Conservation (phyloP, 768 basidiomycete genomes). For the Pisolithus tinctorius region DNA sequence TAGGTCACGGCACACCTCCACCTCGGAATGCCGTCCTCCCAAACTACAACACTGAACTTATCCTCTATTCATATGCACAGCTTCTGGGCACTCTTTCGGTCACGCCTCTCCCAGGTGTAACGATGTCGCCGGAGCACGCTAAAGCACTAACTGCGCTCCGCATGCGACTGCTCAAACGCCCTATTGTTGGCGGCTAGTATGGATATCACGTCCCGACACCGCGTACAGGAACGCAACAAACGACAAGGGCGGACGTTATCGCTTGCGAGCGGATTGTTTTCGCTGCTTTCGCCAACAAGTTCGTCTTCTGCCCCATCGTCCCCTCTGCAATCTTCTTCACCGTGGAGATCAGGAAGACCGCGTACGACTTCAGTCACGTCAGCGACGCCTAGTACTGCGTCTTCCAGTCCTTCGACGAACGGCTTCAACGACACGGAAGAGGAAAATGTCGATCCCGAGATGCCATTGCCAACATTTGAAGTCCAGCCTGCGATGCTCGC, state of each 20-base stretch:
- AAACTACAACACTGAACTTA: constrained; percentile 51
- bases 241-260: constrained; percentile 47
- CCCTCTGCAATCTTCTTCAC: constrained; percentile 18
- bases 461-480: constrained; percentile 78
- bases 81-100: constrained; percentile 63
- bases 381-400: constrained; percentile 3
- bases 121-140: constrained; percentile 39
- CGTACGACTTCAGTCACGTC: constrained; percentile 22
- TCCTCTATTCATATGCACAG: constrained; percentile 83
- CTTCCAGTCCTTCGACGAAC: constrained; percentile 6
- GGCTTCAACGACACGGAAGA: constrained; percentile 27
- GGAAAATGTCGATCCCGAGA: constrained; percentile 53
- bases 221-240: constrained; percentile 18
- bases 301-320: constrained; percentile 17
- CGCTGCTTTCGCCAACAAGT: constrained; percentile 39
- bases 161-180: constrained; percentile 26
- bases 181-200: constrained; percentile 60
- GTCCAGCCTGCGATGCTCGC: constrained; percentile 83
- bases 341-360: constrained; percentile 15
- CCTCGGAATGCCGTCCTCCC: constrained; percentile 41
- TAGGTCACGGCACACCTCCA: constrained; percentile 38
- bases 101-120: constrained; percentile 37
- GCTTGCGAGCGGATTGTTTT: constrained; percentile 44
- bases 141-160: constrained; percentile 43
- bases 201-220: constrained; percentile 53